These are phyloP conservation scores for Lentinula edodes DNA, from an alignment of 768 basidiomycete species.

Conservation along the genomic window DNA sequence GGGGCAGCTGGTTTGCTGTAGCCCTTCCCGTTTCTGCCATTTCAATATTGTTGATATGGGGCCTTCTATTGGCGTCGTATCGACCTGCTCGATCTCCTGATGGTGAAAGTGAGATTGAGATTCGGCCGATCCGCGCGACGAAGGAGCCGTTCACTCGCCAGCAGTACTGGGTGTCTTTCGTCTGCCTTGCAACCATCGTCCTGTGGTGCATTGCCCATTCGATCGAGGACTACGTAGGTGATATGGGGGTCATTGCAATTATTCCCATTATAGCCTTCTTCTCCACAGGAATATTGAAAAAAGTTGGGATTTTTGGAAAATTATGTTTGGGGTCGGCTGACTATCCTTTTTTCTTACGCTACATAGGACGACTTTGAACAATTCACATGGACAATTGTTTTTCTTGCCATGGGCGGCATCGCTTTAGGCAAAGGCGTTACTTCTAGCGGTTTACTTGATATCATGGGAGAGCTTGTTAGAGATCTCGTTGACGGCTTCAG, in stretches of 20 bases:
- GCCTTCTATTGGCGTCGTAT: conserved; percentile 80
- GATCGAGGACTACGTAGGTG: conserved; percentile 74
- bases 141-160: conserved; percentile 75
- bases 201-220: conserved; percentile 87
- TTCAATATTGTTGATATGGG: conserved; percentile 90
- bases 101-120: conserved; percentile 73
- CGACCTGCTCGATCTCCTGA: conserved; percentile 65
- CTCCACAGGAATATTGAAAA: conserved; percentile 87
- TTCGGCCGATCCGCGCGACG: conserved; percentile 79
- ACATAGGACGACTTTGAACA: conserved; percentile 89
- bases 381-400: conserved; percentile 92
- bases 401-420: conserved; percentile 97
- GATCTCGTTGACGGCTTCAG: conserved; percentile 53
- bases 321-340: neutral
- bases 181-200: conserved; percentile 79
- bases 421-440: conserved; percentile 91
- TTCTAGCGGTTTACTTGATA: conserved; percentile 80
- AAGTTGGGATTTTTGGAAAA: conserved; percentile 36
- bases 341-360: neutral
- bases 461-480: conserved; percentile 63
- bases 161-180: conserved; percentile 86
- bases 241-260: conserved; percentile 97
- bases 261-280: conserved; percentile 93
- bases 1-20: conserved; percentile 92
- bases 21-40: conserved; percentile 85